phyloP scores from a whole-genome alignment of 1,139 yeast species.

The Sugiyamaella castrensis region DNA sequence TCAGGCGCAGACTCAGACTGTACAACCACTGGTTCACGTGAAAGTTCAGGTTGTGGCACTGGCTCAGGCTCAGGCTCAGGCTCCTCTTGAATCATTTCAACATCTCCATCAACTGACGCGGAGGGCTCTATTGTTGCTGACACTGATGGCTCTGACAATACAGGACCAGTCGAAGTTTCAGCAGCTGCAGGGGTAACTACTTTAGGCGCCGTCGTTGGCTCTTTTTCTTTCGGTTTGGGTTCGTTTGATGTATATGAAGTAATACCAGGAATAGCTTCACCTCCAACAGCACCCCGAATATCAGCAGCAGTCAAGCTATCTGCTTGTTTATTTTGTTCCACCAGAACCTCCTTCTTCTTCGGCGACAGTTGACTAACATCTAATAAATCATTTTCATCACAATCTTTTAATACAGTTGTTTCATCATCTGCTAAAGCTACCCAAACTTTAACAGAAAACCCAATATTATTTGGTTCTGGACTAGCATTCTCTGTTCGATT shows the following conservation, averaged over 20 bases:
- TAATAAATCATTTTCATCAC: slow-evolving; percentile 42
- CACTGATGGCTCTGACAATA: background rate
- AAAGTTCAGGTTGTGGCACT: background rate
- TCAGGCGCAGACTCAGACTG: too few species aligned
- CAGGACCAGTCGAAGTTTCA: background rate
- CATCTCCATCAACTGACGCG: slow-evolving; percentile 5
- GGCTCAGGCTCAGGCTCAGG: background rate
- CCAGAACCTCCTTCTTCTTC: slow-evolving; percentile 13
- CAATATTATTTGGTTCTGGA: slow-evolving; percentile 14
- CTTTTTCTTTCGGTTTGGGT: slow-evolving; percentile 6
- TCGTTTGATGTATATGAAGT: slow-evolving; percentile 19
- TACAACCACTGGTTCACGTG: too few species aligned
- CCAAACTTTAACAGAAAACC: slow-evolving; percentile 47
- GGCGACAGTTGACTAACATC: slow-evolving; percentile 33
- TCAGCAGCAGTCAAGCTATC: slow-evolving; percentile 52
- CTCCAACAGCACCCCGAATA: slow-evolving; percentile 64
- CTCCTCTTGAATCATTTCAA: slow-evolving; percentile 2
- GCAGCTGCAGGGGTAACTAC: slow-evolving; percentile 1
- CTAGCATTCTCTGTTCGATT: slow-evolving; percentile 18
- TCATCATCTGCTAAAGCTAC: slow-evolving; percentile 32
- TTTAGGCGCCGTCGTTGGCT: slow-evolving; percentile 4
- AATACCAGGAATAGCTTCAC: slow-evolving; percentile 52
- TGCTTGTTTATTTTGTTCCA: slow-evolving; percentile 14
- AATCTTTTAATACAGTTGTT: slow-evolving; percentile 35
- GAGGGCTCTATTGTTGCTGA: background rate